phyloP scores from a whole-genome alignment of 2,329 filamentous ascomycete species.

The Pestalotiopsis sp. region DNA sequence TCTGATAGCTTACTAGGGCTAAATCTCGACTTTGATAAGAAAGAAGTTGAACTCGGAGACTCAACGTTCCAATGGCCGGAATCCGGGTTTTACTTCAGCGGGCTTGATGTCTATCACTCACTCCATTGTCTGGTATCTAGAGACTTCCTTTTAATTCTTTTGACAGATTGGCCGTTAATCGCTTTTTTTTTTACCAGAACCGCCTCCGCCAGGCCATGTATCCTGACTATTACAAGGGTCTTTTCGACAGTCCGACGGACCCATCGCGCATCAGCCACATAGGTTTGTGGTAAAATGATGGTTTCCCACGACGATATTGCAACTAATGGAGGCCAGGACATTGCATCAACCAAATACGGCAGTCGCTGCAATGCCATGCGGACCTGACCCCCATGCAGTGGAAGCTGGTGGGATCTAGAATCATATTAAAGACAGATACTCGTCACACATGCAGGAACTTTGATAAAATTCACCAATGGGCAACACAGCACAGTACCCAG shows the following conservation, averaged over 20 bases:
- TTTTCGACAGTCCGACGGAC: neutral
- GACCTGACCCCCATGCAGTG: neutral
- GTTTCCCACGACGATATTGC: neutral
- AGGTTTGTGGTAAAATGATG: neutral
- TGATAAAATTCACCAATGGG: neutral
- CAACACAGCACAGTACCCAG: neutral
- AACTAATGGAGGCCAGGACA: neutral
- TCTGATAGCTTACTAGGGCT: neutral
- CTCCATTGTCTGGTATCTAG: neutral
- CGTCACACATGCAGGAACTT: neutral
- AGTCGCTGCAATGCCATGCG: neutral
- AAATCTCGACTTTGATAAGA: neutral
- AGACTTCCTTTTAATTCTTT: neutral
- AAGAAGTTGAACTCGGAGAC: neutral
- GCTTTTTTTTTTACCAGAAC: neutral
- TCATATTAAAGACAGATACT: neutral
- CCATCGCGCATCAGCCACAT: neutral
- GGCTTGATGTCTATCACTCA: neutral
- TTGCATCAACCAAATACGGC: neutral
- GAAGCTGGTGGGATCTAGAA: neutral
- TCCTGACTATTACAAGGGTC: neutral
- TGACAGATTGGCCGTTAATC: neutral
- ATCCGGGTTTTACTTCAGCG: neutral
- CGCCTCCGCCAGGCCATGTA: neutral
- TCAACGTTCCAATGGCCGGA: neutral